phyloP scores from a whole-genome alignment of 1,284 basidiomycete species.

The Phylloboletellus chloephorus region DNA sequence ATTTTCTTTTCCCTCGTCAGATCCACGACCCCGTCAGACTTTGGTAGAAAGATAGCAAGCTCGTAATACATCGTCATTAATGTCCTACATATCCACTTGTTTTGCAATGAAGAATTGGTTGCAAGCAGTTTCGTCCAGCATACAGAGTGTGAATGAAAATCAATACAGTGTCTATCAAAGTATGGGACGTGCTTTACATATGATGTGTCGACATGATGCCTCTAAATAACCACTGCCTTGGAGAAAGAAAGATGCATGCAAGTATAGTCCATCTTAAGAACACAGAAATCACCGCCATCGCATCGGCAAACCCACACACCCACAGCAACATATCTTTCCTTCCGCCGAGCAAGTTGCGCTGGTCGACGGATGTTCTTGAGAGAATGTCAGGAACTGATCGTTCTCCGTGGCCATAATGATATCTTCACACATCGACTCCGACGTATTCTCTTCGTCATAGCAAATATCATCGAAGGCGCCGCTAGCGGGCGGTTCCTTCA shows the following conservation, averaged over 20 bases:
- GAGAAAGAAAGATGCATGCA: constrained; percentile 4
- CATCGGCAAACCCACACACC: constrained; percentile 18
- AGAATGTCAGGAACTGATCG: constrained; percentile 16
- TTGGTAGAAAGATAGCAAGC: neutral
- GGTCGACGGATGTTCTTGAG: constrained; percentile 12
- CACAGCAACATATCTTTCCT: constrained; percentile 19
- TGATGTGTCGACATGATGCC: constrained; percentile 22
- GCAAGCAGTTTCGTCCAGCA: neutral
- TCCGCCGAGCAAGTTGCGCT: constrained; percentile 14
- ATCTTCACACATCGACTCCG: constrained; percentile 21
- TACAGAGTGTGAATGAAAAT: constrained; percentile 1
- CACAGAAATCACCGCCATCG: constrained; percentile 19
- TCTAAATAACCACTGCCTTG: constrained; percentile 16
- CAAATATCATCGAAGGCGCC: constrained; percentile 3
- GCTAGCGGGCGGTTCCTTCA: constrained; percentile 14
- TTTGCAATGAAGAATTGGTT: constrained; percentile 5
- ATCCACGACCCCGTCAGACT: constrained; percentile 14
- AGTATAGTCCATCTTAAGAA: constrained; percentile 5
- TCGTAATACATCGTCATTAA: constrained; percentile 11
- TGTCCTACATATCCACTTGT: constrained; percentile 5
- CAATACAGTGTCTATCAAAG: constrained; percentile 22
- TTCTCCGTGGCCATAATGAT: constrained; percentile 7
- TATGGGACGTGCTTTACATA: constrained; percentile 24
- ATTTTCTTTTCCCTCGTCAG: constrained; percentile 15
- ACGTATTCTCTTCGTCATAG: constrained; percentile 13